Conservation (phyloP, 1,284 basidiomycete genomes). For the Rhodotorula sp. region DNA sequence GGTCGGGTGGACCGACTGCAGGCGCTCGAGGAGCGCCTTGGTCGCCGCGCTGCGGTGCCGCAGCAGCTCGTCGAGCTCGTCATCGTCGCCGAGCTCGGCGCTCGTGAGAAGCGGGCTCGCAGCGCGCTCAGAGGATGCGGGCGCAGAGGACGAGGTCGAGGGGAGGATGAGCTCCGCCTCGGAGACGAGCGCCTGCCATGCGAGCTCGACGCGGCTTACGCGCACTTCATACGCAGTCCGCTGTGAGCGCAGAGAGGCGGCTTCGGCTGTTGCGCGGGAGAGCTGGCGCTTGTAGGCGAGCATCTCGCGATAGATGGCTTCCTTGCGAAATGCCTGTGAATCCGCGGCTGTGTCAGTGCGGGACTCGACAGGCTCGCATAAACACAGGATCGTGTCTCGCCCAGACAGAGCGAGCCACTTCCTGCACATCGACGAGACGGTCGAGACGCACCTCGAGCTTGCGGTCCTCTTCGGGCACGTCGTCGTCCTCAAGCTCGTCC, state of each 20-base stretch:
- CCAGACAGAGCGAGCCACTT: too few species aligned
- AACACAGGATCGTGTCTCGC: too few species aligned
- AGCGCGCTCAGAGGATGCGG: background rate
- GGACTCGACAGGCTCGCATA: accelerated
- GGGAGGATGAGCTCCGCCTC: slow-evolving; percentile 3
- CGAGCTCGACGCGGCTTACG: slow-evolving; percentile 28
- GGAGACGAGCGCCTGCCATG: slow-evolving; percentile 22
- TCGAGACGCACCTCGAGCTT: slow-evolving; percentile 65
- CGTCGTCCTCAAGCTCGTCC: slow-evolving; percentile 60
- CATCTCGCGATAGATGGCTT: slow-evolving; percentile 90
- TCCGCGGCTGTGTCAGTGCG: background rate
- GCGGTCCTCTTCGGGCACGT: slow-evolving; percentile 63
- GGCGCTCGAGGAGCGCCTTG: slow-evolving; percentile 24
- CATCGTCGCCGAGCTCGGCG: slow-evolving; percentile 13
- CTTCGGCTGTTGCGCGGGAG: slow-evolving; percentile 59
- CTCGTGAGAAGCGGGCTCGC: slow-evolving; percentile 18
- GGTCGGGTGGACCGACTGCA: slow-evolving; percentile 21
- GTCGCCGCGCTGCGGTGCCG: slow-evolving; percentile 26
- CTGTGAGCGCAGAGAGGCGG: slow-evolving; percentile 20
- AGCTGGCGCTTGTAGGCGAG: slow-evolving; percentile 81
- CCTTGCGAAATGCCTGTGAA: slow-evolving; percentile 73
- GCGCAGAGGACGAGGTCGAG: background rate
- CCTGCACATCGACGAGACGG: background rate
- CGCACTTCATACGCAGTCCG: slow-evolving; percentile 20
- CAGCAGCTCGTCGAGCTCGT: slow-evolving; percentile 32